A percentile compares a stretch with the other conserved stretches of the same genome.
Conservation (phyloP, 2,329 filamentous ascomycete species). For the Catunica adiposa region DNA sequence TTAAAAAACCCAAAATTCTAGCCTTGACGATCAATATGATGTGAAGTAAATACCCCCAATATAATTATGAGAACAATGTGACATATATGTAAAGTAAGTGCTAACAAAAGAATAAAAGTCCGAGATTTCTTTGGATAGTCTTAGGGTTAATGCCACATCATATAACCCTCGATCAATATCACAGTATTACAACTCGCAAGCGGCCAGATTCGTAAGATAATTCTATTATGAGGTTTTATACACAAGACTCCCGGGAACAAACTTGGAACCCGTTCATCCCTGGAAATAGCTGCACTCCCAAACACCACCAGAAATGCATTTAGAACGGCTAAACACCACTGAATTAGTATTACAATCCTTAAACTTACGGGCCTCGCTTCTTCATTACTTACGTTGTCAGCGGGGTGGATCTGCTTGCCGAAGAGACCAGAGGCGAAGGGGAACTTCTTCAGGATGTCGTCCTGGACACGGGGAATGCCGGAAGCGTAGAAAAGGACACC, state of each 20-base stretch:
- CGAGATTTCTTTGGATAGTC: too few species aligned
- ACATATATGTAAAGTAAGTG: too few species aligned
- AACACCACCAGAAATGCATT: constrained; percentile 16
- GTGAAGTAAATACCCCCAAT: too few species aligned
- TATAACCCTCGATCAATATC: too few species aligned
- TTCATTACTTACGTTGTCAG: constrained; percentile 14
- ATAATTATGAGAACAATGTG: too few species aligned
- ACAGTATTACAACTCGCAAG: background rate
- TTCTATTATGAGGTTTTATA: constrained; percentile 12
- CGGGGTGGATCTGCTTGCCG: constrained; percentile 13
- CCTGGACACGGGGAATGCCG: constrained; percentile 43
- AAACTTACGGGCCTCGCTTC: background rate
- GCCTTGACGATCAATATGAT: too few species aligned
- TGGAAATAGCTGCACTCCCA: background rate
- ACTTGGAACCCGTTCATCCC: constrained; percentile 1
- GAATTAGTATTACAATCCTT: background rate
- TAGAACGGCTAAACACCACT: constrained; percentile 11
- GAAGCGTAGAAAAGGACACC: constrained; percentile 44
- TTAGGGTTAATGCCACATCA: too few species aligned
- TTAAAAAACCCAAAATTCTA: too few species aligned
- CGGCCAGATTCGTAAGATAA: background rate
- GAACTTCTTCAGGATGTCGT: constrained; percentile 41
- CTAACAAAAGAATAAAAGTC: too few species aligned
- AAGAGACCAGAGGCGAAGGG: background rate
- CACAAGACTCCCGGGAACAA: background rate